Conservation (phyloP, 1,284 basidiomycete genomes). For the Rhodotorula sp. region DNA sequence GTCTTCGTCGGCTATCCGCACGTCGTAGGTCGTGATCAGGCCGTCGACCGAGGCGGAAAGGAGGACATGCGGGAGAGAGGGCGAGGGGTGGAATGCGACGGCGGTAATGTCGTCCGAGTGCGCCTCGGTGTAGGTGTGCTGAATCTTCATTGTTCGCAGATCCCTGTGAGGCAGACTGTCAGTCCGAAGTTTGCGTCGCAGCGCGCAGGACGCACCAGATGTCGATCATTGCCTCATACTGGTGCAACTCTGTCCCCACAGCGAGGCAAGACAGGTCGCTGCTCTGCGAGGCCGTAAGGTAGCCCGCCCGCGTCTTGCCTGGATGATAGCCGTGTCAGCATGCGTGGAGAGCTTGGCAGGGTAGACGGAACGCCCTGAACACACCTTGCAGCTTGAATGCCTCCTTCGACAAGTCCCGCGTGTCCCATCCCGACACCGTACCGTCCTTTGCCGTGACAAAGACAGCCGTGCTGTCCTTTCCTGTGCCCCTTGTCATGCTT, state of each 20-base stretch:
- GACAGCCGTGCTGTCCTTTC: conserved; percentile 30
- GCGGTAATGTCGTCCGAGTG: conserved; percentile 58
- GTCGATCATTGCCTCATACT: conserved; percentile 55
- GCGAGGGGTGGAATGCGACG: conserved; percentile 53
- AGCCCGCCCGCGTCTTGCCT: conserved; percentile 40
- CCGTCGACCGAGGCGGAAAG: conserved; percentile 56
- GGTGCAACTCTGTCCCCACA: conserved; percentile 54
- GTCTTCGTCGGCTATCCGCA: conserved; percentile 55
- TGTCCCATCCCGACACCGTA: conserved; percentile 35
- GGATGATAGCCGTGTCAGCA: background rate
- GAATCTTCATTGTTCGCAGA: conserved; percentile 49
- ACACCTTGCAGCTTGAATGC: conserved; percentile 36
- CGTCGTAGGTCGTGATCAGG: conserved; percentile 52
- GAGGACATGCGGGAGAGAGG: conserved; percentile 49
- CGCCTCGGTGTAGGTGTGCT: conserved; percentile 54
- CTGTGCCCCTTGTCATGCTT: conserved; percentile 24
- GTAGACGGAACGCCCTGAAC: background rate
- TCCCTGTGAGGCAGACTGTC: conserved; percentile 46
- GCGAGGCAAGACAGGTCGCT: conserved; percentile 47
- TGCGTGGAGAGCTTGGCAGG: background rate
- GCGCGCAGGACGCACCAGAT: conserved; percentile 50
- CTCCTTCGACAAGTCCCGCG: conserved; percentile 34
- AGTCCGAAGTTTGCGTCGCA: too few species aligned
- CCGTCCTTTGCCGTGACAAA: conserved; percentile 42
- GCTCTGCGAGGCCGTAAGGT: conserved; percentile 39